A percentile compares a stretch with the other conserved stretches of the same genome.
phyloP scores from a whole-genome alignment of 805 yeast genomes.

The Kazachstania africana region DNA sequence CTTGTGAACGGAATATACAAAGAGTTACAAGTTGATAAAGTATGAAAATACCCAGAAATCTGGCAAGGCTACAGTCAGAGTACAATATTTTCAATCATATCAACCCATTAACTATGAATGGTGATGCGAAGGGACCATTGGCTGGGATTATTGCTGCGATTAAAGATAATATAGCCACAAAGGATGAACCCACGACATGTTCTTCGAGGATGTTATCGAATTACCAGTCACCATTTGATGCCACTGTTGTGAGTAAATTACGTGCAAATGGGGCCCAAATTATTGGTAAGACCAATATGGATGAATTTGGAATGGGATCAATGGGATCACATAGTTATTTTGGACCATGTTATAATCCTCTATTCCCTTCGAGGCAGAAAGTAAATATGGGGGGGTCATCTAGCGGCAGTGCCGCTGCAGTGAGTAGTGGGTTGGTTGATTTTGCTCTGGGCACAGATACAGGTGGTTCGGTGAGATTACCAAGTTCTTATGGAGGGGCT shows the following conservation, averaged over 20 bases:
- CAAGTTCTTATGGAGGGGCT: conserved; percentile 78
- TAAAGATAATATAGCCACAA: conserved; percentile 76
- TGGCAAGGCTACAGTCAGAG: conserved; percentile 16
- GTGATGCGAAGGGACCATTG: conserved; percentile 13
- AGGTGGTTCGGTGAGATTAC: conserved; percentile 91
- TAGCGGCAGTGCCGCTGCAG: conserved; percentile 93
- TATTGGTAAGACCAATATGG: conserved; percentile 82
- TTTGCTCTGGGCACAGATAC: conserved; percentile 91
- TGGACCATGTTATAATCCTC: conserved; percentile 51
- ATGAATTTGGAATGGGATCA: conserved; percentile 97
- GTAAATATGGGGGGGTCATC: conserved; percentile 69
- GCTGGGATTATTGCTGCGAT: conserved; percentile 34
- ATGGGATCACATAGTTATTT: conserved; percentile 42
- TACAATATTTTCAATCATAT: conserved; percentile 30
- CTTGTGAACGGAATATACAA: too few relatives aligned
- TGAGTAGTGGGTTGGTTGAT: conserved; percentile 51
- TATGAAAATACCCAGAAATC: too few relatives aligned
- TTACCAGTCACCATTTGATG: conserved; percentile 68
- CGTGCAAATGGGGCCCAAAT: conserved; percentile 45
- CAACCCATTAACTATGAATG: neutral
- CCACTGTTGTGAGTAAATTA: conserved; percentile 57
- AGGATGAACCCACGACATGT: conserved; percentile 61
- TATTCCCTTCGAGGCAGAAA: conserved; percentile 12
- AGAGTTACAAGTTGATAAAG: too few relatives aligned
- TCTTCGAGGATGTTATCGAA: conserved; percentile 50